Percentiles rank a stretch among this genome's conserved stretches.
Conservation (phyloP, 1,284 basidiomycete genomes). For the Cutaneotrichosporon spelunceum region DNA sequence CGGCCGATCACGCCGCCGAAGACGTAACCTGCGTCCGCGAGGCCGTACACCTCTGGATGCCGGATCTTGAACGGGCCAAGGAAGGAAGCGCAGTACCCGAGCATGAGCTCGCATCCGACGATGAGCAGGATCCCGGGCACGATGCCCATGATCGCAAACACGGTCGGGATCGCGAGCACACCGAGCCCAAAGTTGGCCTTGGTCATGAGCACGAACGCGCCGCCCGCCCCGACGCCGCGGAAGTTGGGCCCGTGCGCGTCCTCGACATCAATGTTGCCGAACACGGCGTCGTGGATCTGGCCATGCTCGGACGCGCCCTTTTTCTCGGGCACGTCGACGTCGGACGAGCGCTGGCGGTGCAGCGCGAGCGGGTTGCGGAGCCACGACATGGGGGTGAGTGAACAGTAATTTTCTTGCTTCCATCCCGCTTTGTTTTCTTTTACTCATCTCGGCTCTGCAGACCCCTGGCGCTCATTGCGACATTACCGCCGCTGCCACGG, state of each 20-base stretch:
- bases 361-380: neutral
- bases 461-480: neutral
- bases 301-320: neutral
- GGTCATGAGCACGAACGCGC: slow-evolving; percentile 29
- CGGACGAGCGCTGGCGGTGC: neutral
- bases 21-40: slow-evolving; percentile 33
- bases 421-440: neutral
- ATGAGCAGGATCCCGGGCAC: slow-evolving; percentile 40
- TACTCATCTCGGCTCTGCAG: neutral
- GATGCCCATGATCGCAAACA: slow-evolving; percentile 34
- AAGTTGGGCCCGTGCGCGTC: slow-evolving; percentile 32
- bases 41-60: slow-evolving; percentile 28
- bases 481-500: too few species aligned
- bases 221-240: slow-evolving; percentile 23
- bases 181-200: slow-evolving; percentile 41
- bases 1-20: slow-evolving; percentile 29
- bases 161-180: slow-evolving; percentile 36
- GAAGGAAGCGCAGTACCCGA: slow-evolving; percentile 27
- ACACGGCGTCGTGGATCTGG: slow-evolving; percentile 28
- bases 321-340: neutral
- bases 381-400: neutral
- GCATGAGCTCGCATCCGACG: slow-evolving; percentile 31
- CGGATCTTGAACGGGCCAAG: slow-evolving; percentile 28
- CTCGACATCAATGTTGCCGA: slow-evolving; percentile 27
- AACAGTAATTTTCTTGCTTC: neutral